phyloP scores from a whole-genome alignment of 108 stramenopile genomes.

The Seminavis robusta region DNA sequence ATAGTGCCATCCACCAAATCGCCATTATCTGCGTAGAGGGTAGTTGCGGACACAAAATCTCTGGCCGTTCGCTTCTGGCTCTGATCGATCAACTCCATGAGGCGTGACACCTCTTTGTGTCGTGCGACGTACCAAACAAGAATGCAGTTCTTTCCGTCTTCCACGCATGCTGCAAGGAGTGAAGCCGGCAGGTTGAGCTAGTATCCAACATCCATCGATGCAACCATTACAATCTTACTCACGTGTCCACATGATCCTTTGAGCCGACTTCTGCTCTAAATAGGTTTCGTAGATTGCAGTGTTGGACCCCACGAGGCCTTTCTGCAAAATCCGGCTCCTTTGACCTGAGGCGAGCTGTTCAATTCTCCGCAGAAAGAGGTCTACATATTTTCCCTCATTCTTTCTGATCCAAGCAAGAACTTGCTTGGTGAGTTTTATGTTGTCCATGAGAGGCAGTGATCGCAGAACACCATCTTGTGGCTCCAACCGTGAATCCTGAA shows the following conservation, averaged over 20 bases:
- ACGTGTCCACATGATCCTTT: slow-evolving; percentile 56
- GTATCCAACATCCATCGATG: too few relatives aligned
- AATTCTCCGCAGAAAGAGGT: slow-evolving; percentile 38
- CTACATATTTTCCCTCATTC: slow-evolving; percentile 34
- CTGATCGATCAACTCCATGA: slow-evolving; percentile 48
- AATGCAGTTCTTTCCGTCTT: slow-evolving; percentile 1
- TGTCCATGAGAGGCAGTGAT: too few relatives aligned
- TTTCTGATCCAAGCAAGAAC: slow-evolving; percentile 44
- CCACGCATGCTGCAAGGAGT: too few relatives aligned
- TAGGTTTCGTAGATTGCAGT: slow-evolving; percentile 50
- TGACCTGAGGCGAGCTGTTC: slow-evolving; percentile 41
- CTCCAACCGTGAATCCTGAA: too few relatives aligned
- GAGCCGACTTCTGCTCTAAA: slow-evolving; percentile 41
- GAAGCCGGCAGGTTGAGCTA: too few relatives aligned
- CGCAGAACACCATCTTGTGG: too few relatives aligned
- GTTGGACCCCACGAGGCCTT: slow-evolving; percentile 37
- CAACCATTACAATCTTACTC: too few relatives aligned
- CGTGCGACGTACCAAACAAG: slow-evolving; percentile 40
- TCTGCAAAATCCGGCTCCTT: slow-evolving; percentile 31
- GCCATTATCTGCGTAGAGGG: background rate
- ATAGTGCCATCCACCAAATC: background rate
- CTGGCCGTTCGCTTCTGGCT: slow-evolving; percentile 31
- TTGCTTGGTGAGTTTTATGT: slow-evolving; percentile 23
- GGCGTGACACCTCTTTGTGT: slow-evolving; percentile 48
- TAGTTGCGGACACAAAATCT: slow-evolving; percentile 9